phyloP scores from a whole-genome alignment of 495 filamentous ascomycete genomes.

The Penicillium fimorum region DNA sequence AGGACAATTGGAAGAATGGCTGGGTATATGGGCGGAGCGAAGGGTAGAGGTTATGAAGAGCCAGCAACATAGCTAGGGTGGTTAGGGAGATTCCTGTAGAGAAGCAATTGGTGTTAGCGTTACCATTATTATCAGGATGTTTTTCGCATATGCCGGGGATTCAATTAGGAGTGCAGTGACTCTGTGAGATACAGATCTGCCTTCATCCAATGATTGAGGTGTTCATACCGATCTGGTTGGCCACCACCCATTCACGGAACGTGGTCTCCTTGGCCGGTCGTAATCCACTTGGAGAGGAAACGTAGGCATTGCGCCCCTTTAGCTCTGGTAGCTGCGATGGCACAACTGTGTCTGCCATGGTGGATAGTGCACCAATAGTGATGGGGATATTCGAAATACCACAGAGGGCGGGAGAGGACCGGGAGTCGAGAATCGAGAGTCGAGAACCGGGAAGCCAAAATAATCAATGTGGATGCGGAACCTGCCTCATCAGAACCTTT shows the following conservation, averaged over 20 bases:
- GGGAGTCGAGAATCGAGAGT: constrained; percentile 15
- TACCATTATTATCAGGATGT: constrained; percentile 6
- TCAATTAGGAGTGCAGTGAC: not conserved
- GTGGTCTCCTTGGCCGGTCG: constrained; percentile 45
- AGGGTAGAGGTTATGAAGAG: constrained; percentile 77
- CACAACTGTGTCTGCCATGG: constrained; percentile 36
- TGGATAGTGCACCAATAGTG: constrained; percentile 15
- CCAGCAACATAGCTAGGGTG: constrained; percentile 70
- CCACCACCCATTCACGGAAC: constrained; percentile 51
- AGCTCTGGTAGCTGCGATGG: constrained; percentile 26
- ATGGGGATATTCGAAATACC: not conserved
- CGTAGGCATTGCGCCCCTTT: constrained; percentile 44
- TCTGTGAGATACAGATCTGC: not conserved
- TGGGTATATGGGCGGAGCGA: constrained; percentile 71
- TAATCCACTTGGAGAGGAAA: constrained; percentile 36
- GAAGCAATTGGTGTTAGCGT: constrained; percentile 22
- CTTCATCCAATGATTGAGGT: not conserved
- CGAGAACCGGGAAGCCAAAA: constrained; percentile 18
- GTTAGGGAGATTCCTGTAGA: constrained; percentile 70
- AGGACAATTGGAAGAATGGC: constrained; percentile 84
- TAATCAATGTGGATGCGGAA: constrained; percentile 29
- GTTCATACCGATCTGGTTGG: constrained; percentile 53
- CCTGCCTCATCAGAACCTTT: constrained; percentile 16
- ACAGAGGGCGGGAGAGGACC: constrained; percentile 15
- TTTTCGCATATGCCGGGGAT: not conserved